Base-by-base conservation (phyloP, 192 early-diverging fungal genomes). In the Coemansia sp. region DNA sequence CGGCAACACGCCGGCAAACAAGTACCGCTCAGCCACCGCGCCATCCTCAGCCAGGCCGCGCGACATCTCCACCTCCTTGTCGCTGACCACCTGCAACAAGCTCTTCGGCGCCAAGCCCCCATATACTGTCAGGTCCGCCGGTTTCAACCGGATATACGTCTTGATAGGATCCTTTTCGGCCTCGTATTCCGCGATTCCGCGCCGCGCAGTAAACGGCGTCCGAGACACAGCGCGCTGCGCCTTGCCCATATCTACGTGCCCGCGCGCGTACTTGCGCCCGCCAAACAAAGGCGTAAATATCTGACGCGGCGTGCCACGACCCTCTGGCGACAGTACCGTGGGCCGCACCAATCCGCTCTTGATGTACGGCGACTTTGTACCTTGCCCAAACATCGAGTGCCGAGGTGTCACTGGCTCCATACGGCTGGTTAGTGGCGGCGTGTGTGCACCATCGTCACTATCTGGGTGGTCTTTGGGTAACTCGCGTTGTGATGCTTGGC, bases 1-100 rank as follows among this genome's bases (percentile, higher is more conserved):
- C 15, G 78, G 78, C 62, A 92, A 78, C 15, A 89, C 87, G 44
- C 86, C 85, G 0, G 87, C 81, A 41, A 92, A 92, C 65, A 75
- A 67, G 61, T 89, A 89, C 2, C 80, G 72, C 64, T 76, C 73
- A 39, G 68, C 27, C 63, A 72, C 15, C 21, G 21, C 38, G 6
- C 42, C 38, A 36, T 67, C 69, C 11, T 67, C 71, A 0, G 65
- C 36, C 62, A 29, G 12, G 29, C 42, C 53, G 29, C 64, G 64
- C 53, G 58, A 53, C 23, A 77, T 55, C 62, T 83, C 70, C n/a
- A 84, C 74, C 50, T 76, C 82, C 55, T 80, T 85, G 66, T 85
- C 84, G 69, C 72, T 81, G 1, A 77, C 73, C 32, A 85, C 69
- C 36, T 72, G 74, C 55, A 85, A 23, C 6, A 84, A 57, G 37